Percentiles rank a stretch among this genome's conserved stretches.
Conservation (phyloP, 148 eudicot species). For the Vaccinium myrtillus region DNA sequence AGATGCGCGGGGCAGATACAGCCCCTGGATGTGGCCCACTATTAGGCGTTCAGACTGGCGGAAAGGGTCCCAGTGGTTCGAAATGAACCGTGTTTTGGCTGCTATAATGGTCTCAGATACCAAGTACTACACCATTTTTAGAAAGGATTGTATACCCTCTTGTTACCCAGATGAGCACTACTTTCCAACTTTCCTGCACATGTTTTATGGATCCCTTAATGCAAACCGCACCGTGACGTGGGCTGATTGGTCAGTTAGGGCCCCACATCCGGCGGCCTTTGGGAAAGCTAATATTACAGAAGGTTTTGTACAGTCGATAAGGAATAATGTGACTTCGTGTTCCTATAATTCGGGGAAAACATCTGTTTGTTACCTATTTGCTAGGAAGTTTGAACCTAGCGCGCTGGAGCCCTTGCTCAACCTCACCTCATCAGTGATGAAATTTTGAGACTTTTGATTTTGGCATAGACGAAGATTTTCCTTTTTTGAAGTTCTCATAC, state of each 20-base stretch:
- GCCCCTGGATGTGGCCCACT: background rate
- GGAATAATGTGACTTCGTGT: background rate
- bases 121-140: conserved; percentile 15
- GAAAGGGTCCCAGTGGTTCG: conserved; percentile 19
- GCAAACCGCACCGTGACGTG: background rate
- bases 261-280: background rate
- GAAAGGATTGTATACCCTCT: conserved; percentile 15
- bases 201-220: conserved; percentile 4
- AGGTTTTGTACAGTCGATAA: background rate
- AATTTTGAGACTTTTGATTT: background rate
- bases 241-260: background rate
- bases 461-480: background rate
- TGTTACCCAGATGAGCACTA: conserved; percentile 30
- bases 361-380: conserved; percentile 3
- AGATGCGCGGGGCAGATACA: background rate
- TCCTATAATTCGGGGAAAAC: background rate
- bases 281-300: background rate
- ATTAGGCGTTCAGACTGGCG: conserved; percentile 6
- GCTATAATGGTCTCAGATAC: conserved; percentile 17
- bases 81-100: conserved; percentile 19
- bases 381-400: conserved; percentile 8
- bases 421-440: background rate
- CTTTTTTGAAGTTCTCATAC: background rate
- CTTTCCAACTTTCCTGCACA: conserved; percentile 15
- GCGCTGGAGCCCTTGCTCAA: conserved; percentile 5